Base-by-base conservation (phyloP, 2,329 filamentous ascomycete species). In the Epichloe uncinata region DNA sequence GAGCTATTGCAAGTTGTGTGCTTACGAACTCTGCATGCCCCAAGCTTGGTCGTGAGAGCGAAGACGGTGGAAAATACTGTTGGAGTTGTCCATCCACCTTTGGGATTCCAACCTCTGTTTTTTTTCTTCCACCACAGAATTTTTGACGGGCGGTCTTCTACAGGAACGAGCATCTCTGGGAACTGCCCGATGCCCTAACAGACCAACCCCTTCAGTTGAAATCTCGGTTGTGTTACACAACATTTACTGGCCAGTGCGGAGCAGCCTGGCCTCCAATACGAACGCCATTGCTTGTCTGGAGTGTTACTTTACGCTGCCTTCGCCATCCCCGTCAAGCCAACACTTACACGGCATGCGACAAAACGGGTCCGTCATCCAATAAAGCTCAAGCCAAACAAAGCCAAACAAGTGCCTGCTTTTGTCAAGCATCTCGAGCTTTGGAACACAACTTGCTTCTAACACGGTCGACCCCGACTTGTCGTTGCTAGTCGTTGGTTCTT, bases 331-430 rank as follows among this genome's bases (percentile, higher is more conserved):
- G 42, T 38, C 50, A 48, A 42, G 47, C 47, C 48, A 51, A 50
- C 33, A 45, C 45, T 55, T 49, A 50, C 54, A 54, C 55, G 53
- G 50, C 51, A 58, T 58, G 56, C 56, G 45, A 54, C 52, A 57
- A 57, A 48, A 50, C 44, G 41, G 41, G 20, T 44, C 51, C 26
- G 20, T 50, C 18, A 4, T 13, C 45, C 45, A 42, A 47, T 48
- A 48, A 48, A 37, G 15, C 12, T 42, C 13, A 35, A 18, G 15
- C 15, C 30, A 30, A n/a, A 47, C 13, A 42, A 38, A 18, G 15
- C 15, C 30, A 30, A n/a, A 47, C 13, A 42, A 38, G 15, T 22
- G 8, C 40, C 30, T 37, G 16, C 34, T 42, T 22, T n/a, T 43
- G 16, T 12, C 4, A 22, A 33, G n/a, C 13, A 9, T 45, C 36